Evolutionary conservation across 2,329 filamentous ascomycete species (phyloP).

Genomic region (Penicillium sp.): DNA sequence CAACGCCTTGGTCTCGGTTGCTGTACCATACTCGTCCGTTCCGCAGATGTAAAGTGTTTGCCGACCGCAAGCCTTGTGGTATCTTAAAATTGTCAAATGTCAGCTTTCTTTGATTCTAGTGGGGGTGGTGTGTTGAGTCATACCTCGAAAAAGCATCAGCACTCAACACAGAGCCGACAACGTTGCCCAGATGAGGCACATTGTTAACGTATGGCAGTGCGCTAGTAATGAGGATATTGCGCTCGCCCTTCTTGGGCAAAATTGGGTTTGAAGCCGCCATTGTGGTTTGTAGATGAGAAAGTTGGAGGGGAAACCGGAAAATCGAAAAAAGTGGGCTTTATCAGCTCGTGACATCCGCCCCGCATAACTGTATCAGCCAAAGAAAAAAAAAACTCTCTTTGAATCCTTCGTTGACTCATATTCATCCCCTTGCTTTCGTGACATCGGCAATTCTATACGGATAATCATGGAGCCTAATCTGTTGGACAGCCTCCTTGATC

Average conservation of each 20-base stretch:
- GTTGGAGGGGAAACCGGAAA: slow-evolving; percentile 60
- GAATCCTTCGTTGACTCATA: slow-evolving; percentile 5
- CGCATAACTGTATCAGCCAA: slow-evolving; percentile 12
- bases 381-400: slow-evolving; percentile 10
- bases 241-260: slow-evolving; percentile 70
- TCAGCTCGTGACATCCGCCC: slow-evolving; percentile 27
- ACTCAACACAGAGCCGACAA: slow-evolving; percentile 82
- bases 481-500: slow-evolving; percentile 58
- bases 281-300: slow-evolving; percentile 13
- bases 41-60: slow-evolving; percentile 85
- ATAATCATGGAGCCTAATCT: slow-evolving; percentile 46
- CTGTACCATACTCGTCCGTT: slow-evolving; percentile 92
- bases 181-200: slow-evolving; percentile 83
- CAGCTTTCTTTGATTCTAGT: slow-evolving; percentile 38
- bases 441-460: neutral
- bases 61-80: slow-evolving; percentile 75
- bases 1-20: slow-evolving; percentile 92
- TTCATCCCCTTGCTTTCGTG: neutral
- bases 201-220: slow-evolving; percentile 85
- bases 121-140: slow-evolving; percentile 49
- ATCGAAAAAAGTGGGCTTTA: slow-evolving; percentile 41
- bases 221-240: slow-evolving; percentile 87
- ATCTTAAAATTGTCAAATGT: slow-evolving; percentile 47
- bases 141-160: slow-evolving; percentile 76
- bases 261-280: slow-evolving; percentile 44